Percentiles rank a stretch among this genome's conserved stretches.
Conservation (phyloP, 2,329 filamentous ascomycete genomes). For the Colletotrichum shisoi region DNA sequence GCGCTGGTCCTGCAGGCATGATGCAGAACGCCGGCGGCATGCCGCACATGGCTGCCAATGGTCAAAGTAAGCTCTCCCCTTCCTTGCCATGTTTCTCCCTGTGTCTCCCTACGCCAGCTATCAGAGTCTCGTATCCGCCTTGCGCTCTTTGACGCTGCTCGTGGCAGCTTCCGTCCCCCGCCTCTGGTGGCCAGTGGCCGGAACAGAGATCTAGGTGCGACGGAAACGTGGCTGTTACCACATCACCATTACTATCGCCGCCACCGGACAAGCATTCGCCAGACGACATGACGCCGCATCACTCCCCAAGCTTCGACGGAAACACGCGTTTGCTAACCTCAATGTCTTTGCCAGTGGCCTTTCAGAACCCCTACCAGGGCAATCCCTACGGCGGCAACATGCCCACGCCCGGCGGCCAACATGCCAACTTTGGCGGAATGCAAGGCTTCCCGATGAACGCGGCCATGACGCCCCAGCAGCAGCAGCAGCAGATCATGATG, state of each 20-base stretch:
- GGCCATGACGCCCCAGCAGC: constrained; percentile 55
- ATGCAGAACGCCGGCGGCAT: constrained; percentile 68
- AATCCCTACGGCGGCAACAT: constrained; percentile 65
- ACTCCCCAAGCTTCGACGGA: constrained; percentile 37
- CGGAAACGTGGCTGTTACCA: background rate
- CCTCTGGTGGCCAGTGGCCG: background rate
- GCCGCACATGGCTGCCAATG: constrained; percentile 67
- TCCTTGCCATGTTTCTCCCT: constrained; percentile 42
- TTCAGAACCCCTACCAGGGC: constrained; percentile 65
- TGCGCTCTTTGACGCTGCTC: constrained; percentile 21
- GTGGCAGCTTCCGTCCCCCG: constrained; percentile 16
- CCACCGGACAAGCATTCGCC: background rate
- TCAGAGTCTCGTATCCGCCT: constrained; percentile 25
- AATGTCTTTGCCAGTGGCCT: constrained; percentile 58
- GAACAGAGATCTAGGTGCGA: constrained; percentile 8
- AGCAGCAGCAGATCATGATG: constrained; percentile 43
- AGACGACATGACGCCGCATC: constrained; percentile 10
- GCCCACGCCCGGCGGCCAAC: constrained; percentile 59
- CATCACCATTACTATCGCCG: background rate
- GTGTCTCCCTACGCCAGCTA: constrained; percentile 17
- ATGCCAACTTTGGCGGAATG: constrained; percentile 60
- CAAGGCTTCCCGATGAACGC: constrained; percentile 65
- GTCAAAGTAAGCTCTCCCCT: constrained; percentile 62
- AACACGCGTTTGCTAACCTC: constrained; percentile 46
- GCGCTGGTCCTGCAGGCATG: constrained; percentile 64